Evolutionary conservation across 306 rosid species (phyloP).

Genomic region (Biancaea sappan): DNA sequence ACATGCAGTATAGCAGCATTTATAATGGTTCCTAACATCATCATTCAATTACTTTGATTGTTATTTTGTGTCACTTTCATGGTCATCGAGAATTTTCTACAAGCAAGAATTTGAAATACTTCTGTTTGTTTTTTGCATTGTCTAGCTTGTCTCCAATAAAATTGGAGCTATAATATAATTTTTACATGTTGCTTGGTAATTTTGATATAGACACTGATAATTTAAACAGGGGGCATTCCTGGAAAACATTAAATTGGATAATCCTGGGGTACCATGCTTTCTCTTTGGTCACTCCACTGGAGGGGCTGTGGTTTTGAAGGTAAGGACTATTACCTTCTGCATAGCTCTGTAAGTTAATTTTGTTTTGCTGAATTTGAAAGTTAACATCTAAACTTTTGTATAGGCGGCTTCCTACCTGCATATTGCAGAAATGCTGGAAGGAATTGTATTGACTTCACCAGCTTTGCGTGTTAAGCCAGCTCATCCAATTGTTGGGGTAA

Average conservation of each 20-base stretch:
- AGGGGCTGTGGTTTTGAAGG: conserved; percentile 96
- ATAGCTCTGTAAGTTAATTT: conserved; percentile 4
- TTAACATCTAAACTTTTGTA: conserved; percentile 20
- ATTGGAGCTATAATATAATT: not conserved
- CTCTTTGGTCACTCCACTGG: conserved; percentile 99
- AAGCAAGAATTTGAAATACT: not conserved
- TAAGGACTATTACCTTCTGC: conserved; percentile 34
- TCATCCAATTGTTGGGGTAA: conserved; percentile 93
- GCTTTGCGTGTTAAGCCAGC: conserved; percentile 96
- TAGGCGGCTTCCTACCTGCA: conserved; percentile 72
- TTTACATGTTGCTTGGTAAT: conserved; percentile 12
- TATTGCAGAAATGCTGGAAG: conserved; percentile 73
- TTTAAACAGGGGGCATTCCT: conserved; percentile 77
- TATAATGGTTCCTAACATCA: too few species aligned
- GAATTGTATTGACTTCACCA: conserved; percentile 91
- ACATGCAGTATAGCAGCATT: too few species aligned
- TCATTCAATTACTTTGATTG: not conserved
- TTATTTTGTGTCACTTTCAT: conserved; percentile 11
- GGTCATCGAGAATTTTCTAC: not conserved
- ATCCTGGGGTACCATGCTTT: conserved; percentile 93
- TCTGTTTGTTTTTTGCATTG: conserved; percentile 10
- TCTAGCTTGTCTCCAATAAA: not conserved
- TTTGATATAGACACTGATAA: conserved; percentile 17
- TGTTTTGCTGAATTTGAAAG: not conserved
- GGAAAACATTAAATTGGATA: conserved; percentile 79